Evolutionary conservation across 1,284 basidiomycete species (phyloP).

Genomic region (Pisolithus thermaeus): DNA sequence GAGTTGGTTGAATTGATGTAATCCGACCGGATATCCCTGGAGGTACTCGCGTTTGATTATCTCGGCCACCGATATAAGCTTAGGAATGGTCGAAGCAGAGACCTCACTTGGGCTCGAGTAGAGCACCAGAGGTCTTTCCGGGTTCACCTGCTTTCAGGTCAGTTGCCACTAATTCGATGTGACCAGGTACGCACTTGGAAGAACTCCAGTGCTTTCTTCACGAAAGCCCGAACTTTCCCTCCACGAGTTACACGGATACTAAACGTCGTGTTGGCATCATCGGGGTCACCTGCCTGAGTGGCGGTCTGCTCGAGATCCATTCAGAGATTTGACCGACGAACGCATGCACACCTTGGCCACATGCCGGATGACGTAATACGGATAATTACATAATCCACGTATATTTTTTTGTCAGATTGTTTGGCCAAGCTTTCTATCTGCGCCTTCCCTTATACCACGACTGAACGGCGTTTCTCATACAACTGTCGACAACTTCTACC

Average conservation of each 20-base stretch:
- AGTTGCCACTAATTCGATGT: neutral
- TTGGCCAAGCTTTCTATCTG: neutral
- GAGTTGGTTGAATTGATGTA: conserved; percentile 80
- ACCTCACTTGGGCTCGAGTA: conserved; percentile 55
- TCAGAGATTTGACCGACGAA: conserved; percentile 14
- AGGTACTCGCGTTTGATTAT: conserved; percentile 80
- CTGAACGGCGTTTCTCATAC: neutral
- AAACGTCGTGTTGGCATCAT: neutral
- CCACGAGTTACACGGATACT: conserved; percentile 56
- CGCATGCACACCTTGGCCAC: neutral
- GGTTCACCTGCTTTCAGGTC: conserved; percentile 42
- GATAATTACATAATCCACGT: neutral
- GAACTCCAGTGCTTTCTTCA: conserved; percentile 56
- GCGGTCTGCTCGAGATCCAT: conserved; percentile 2
- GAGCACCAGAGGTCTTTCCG: conserved; percentile 50
- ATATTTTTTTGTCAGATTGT: neutral
- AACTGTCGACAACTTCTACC: conserved; percentile 29
- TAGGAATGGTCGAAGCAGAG: conserved; percentile 50
- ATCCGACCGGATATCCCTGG: conserved; percentile 43
- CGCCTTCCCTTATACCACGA: conserved; percentile 1
- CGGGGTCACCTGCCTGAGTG: conserved; percentile 4
- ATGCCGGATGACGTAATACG: neutral
- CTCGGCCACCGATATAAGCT: conserved; percentile 73
- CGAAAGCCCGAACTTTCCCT: conserved; percentile 60
- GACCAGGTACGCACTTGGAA: conserved; percentile 43